Evolutionary conservation across 1,284 basidiomycete species (phyloP), one percentile per base, ranked within the genome.

Genomic region (Cutaneotrichosporon sp.): DNA sequence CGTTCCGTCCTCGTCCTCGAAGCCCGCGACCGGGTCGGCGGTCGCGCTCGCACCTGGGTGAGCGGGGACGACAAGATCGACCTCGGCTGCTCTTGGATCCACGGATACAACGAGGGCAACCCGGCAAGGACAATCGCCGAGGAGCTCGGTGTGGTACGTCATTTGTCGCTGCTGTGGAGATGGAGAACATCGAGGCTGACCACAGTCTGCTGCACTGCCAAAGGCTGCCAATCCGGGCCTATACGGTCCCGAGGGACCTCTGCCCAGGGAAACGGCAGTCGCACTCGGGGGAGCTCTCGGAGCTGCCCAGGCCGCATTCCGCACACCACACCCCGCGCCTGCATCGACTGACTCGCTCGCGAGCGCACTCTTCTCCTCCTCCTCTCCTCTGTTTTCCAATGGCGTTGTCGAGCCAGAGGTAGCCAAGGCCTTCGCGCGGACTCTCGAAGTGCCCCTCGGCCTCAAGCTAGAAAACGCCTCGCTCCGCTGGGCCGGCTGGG

Each of bases 61-160:
- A 63, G 54, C 27, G 61, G 46, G 0, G 55, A 52, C 5, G 50
- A 56, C 20, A 66, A 64, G 38, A 64, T 78, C 35, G 78, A 79
- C 54, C 62, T 79, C 25, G 78, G 79, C 17, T 79, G 78, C 59
- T 74, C 71, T 48, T 79, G 76, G 74, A 78, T 79, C 32, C 78
- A 80, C 60, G 78, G 78, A 12, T 77, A 73, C 59, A 66, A 72
- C 25, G 76, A 78, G 58, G 78, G 78, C 4, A 76, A 74, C 47
- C 78, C 78, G 0, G 66, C 76, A 17, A 67, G 72, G 31, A 59
- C 55, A 6, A 66, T 79, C 17, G 75, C 76, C 2, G 68, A 75
- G 46, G 66, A 65, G 32, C 62, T 77, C 35, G 70, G 68, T 1
- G 70, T 78, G 14, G 66, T 75, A 31, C 56, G 69, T 65, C n/a